phyloP scores from a whole-genome alignment of 495 filamentous ascomycete genomes.

The Podospora conica region DNA sequence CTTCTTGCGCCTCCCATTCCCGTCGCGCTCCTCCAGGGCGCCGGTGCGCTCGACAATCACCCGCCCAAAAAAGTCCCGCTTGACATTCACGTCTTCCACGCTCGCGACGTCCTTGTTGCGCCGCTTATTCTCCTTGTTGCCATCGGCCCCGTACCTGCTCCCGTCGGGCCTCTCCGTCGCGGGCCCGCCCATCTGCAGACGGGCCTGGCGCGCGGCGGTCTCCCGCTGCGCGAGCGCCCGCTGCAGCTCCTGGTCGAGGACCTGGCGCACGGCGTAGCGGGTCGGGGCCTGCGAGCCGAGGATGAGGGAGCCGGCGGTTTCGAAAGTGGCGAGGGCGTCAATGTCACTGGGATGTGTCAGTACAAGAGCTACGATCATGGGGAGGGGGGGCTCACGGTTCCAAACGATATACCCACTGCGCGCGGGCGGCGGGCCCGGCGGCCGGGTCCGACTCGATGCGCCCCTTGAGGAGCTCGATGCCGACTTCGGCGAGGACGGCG shows the following conservation, averaged over 20 bases:
- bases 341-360: constrained; percentile 35
- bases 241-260: constrained; percentile 80
- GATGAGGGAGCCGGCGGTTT: constrained; percentile 45
- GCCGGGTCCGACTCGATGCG: constrained; percentile 58
- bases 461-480: constrained; percentile 75
- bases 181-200: constrained; percentile 37
- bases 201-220: constrained; percentile 50
- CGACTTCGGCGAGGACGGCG: constrained; percentile 67
- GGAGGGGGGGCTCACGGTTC: constrained; percentile 63
- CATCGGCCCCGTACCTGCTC: constrained; percentile 28
- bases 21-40: constrained; percentile 35
- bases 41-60: constrained; percentile 46
- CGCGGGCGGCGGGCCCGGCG: constrained; percentile 41
- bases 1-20: constrained; percentile 26
- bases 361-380: not conserved
- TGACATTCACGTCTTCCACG: constrained; percentile 34
- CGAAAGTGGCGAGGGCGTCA: constrained; percentile 61
- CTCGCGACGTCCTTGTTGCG: constrained; percentile 12
- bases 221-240: constrained; percentile 59
- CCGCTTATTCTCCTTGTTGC: constrained; percentile 38
- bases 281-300: constrained; percentile 56
- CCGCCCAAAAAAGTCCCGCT: constrained; percentile 88
- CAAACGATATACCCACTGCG: constrained; percentile 84
- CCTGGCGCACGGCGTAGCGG: constrained; percentile 84
- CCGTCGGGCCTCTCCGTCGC: constrained; percentile 4